A percentile compares a stretch with the other conserved stretches of the same genome.
phyloP scores from a whole-genome alignment of 768 basidiomycete genomes.

The Clathrus columnatus region DNA sequence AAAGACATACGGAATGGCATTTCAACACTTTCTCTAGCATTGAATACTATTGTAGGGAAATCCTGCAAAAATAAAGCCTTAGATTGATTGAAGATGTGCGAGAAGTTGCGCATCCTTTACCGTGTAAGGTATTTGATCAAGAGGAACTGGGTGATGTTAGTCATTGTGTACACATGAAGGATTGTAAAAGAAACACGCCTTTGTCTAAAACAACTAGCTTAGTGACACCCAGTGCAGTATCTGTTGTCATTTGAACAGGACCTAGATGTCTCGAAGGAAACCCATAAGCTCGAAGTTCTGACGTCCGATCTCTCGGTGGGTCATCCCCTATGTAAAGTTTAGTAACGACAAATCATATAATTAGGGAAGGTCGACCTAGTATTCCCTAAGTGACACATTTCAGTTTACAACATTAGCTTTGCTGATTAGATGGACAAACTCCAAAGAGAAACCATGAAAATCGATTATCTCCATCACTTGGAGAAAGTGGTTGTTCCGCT shows the following conservation, averaged over 20 bases:
- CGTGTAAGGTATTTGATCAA: constrained; percentile 65
- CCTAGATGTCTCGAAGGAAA: constrained; percentile 86
- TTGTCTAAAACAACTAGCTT: constrained; percentile 73
- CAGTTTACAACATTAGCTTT: too few species aligned
- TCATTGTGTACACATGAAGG: constrained; percentile 2
- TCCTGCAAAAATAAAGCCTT: constrained; percentile 48
- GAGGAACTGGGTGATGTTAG: constrained; percentile 33
- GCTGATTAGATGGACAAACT: constrained; percentile 39
- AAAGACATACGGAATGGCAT: constrained; percentile 86
- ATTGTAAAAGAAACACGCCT: constrained; percentile 27
- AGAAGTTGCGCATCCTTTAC: constrained; percentile 26
- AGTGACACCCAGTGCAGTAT: constrained; percentile 90
- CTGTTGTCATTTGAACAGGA: constrained; percentile 93
- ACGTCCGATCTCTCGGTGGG: constrained; percentile 89
- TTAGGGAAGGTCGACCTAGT: constrained; percentile 33
- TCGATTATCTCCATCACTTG: constrained; percentile 63
- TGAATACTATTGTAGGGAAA: constrained; percentile 84
- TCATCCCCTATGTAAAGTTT: constrained; percentile 65
- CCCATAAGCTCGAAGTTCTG: constrained; percentile 76
- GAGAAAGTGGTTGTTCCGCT: constrained; percentile 57
- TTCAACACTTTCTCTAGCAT: constrained; percentile 82
- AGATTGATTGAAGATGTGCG: neutral
- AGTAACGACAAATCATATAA: neutral
- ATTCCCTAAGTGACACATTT: constrained; percentile 52
- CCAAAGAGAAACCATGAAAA: constrained; percentile 93